A percentile compares a stretch with the other conserved stretches of the same genome.
phyloP scores from a whole-genome alignment of 805 yeast species.

The Brettanomyces bruxellensis region DNA sequence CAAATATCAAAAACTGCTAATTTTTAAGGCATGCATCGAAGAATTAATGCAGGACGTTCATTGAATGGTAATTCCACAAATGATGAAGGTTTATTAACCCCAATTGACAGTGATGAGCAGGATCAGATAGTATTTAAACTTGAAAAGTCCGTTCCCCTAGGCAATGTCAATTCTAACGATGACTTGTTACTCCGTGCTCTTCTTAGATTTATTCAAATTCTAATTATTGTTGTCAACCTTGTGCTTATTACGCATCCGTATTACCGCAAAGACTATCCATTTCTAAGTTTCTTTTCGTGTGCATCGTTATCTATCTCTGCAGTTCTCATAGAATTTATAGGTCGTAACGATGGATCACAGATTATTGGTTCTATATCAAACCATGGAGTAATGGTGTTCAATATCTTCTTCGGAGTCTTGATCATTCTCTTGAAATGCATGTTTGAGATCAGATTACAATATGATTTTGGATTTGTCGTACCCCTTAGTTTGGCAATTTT shows the following conservation, averaged over 20 bases:
- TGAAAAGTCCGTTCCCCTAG: constrained; percentile 13
- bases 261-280: constrained; percentile 18
- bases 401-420: constrained; percentile 3
- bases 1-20: too few relatives aligned
- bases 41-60: too few relatives aligned
- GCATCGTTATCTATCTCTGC: constrained; percentile 13
- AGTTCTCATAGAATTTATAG: constrained; percentile 13
- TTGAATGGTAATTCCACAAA: too few relatives aligned
- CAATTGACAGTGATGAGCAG: constrained; percentile 19
- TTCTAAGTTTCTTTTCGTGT: constrained; percentile 19
- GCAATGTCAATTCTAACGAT: background rate
- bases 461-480: constrained; percentile 18
- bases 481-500: constrained; percentile 17
- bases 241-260: constrained; percentile 19
- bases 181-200: constrained; percentile 1
- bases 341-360: background rate
- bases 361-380: background rate
- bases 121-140: constrained; percentile 10
- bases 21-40: too few relatives aligned
- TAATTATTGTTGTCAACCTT: constrained; percentile 15
- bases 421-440: constrained; percentile 2
- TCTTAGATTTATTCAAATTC: constrained; percentile 10
- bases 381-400: background rate
- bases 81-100: background rate
- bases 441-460: background rate